Evolutionary conservation across 129 eudicot species (phyloP), one percentile per base, ranked within the genome.

Genomic region (Deinandra increscens): DNA sequence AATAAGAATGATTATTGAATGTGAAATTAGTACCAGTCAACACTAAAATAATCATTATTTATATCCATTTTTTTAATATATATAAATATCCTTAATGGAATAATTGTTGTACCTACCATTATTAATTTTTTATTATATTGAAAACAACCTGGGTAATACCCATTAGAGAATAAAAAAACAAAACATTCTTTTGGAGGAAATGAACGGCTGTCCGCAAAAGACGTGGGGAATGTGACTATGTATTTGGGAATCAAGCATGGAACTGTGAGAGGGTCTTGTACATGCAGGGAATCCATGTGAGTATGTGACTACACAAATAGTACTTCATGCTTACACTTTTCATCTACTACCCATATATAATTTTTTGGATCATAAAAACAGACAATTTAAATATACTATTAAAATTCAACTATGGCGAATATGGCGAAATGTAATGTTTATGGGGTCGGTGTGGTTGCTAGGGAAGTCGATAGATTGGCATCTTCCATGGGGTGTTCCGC

Each of bases 161-260:
- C 26, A 11, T 10, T 1, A 37, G 50, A 10, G 36, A n/a, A 29
- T 0, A 7, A 13, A 48, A 48, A 48, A 48, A 14, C 6, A 14
- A 41, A 23, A n/a, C 19, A 53, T 13, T 38, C 15, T 29, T 31
- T 26, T 50, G 29, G 31, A 18, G 33, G 44, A 72, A 45, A 17
- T 72, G 76, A 39, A 60, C 68, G 76, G 76, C 18, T 33, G 69
- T 60, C 69, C 69, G 76, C 69, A 72, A 60, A 72, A 60, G 69
- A 72, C 69, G 76, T 72, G 69, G 68, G 76, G 68, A 44, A 60
- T 72, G 60, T 72, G 68, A 44, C 60, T 72, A 71, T 72, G 68
- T 60, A 45, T 72, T 18, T 33, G 49, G 5, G 62, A 34, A 48
- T n/a, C n/a, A n/a, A 18, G 67, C 58, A 70, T 56, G 55, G n/a